Conservation (phyloP, 495 filamentous ascomycete species). For the Podospora comata region DNA sequence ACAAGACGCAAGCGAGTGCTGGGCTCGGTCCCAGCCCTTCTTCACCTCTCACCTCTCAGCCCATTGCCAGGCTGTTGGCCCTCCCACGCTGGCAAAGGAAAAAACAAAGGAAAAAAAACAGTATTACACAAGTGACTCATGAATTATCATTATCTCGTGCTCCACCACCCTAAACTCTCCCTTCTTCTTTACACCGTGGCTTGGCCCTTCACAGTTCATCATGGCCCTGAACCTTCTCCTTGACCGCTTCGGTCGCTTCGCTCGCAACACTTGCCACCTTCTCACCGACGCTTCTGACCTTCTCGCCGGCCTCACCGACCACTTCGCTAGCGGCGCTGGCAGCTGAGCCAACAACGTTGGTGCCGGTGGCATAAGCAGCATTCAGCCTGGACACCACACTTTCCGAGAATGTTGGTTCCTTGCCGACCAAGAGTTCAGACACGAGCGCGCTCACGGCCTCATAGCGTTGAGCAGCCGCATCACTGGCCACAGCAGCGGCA, state of each 20-base stretch:
- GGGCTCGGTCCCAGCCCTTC: not conserved
- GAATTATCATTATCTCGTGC: slow-evolving; percentile 21
- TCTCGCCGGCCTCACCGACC: slow-evolving; percentile 24
- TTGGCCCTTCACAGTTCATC: slow-evolving; percentile 54
- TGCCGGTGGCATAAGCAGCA: slow-evolving; percentile 50
- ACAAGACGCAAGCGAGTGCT: not conserved
- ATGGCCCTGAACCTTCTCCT: slow-evolving; percentile 42
- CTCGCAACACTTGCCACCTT: slow-evolving; percentile 37
- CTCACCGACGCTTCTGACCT: slow-evolving; percentile 32
- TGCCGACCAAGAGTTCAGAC: slow-evolving; percentile 71
- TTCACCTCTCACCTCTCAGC: not conserved
- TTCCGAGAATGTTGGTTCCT: slow-evolving; percentile 79
- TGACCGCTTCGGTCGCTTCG: slow-evolving; percentile 46
- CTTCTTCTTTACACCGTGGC: not conserved
- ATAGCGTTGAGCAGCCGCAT: slow-evolving; percentile 57
- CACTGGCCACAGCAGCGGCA: slow-evolving; percentile 53
- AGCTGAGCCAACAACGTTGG: slow-evolving; percentile 24
- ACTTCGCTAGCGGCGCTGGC: slow-evolving; percentile 36
- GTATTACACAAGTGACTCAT: slow-evolving; percentile 1
- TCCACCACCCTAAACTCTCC: not conserved
- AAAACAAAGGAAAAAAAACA: slow-evolving; percentile 10
- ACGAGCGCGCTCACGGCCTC: slow-evolving; percentile 68
- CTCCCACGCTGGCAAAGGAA: not conserved
- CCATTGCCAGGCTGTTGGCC: not conserved
- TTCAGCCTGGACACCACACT: slow-evolving; percentile 69